Evolutionary conservation across 768 basidiomycete genomes (phyloP).

Genomic region (Naganishia vishniacii): DNA sequence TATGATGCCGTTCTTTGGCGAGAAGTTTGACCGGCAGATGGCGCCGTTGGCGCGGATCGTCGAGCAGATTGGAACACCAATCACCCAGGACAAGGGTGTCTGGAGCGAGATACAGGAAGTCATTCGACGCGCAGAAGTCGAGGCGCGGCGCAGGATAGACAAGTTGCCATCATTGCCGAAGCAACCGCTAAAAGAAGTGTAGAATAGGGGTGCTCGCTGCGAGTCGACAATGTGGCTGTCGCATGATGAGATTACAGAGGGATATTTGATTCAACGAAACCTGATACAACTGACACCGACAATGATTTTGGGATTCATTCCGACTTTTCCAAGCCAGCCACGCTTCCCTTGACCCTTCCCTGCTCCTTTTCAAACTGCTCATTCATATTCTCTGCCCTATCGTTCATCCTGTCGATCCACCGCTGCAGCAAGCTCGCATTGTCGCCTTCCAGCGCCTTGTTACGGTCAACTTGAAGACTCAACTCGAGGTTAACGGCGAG

Average conservation of each 20-base stretch:
- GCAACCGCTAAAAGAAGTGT: background rate
- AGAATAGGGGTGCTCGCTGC: too few relatives aligned
- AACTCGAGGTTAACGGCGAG: slow-evolving; percentile 85
- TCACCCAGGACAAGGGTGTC: background rate
- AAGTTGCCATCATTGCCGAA: background rate
- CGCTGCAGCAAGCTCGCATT: slow-evolving; percentile 92
- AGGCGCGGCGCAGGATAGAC: background rate
- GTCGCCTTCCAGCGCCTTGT: slow-evolving; percentile 77
- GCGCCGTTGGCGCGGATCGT: slow-evolving; percentile 14
- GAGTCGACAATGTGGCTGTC: too few relatives aligned
- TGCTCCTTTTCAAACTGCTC: slow-evolving; percentile 54
- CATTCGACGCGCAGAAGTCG: background rate
- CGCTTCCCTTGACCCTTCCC: slow-evolving; percentile 1
- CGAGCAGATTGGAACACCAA: background rate
- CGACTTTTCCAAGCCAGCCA: background rate
- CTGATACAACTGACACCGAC: background rate
- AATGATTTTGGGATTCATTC: background rate
- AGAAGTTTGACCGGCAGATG: slow-evolving; percentile 34
- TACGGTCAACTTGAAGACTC: slow-evolving; percentile 78
- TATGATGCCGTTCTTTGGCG: slow-evolving; percentile 35
- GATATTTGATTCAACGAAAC: background rate
- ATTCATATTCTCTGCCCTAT: slow-evolving; percentile 91
- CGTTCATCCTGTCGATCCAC: slow-evolving; percentile 92
- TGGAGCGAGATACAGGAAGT: background rate
- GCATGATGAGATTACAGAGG: background rate